Percentiles rank a stretch among this genome's conserved stretches.
These are phyloP conservation scores for Penicillium maclennaniae DNA, from an alignment of 495 filamentous ascomycete species.

Conservation along the genomic window DNA sequence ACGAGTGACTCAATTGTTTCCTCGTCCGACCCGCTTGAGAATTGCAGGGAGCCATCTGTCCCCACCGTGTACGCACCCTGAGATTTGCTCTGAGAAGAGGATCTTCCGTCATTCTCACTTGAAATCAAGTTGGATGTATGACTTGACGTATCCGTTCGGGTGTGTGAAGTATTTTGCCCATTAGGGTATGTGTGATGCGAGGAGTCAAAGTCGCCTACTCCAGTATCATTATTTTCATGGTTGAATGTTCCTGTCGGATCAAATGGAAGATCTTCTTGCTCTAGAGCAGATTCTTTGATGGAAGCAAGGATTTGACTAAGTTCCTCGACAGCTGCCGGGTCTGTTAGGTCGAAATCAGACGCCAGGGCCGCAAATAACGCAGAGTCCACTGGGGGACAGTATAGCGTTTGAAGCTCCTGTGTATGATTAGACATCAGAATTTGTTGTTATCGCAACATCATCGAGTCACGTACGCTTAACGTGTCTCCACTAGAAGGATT, in stretches of 20 bases:
- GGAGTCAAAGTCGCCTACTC: background rate
- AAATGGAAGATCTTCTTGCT: constrained; percentile 67
- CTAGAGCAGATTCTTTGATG: constrained; percentile 55
- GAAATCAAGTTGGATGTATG: constrained; percentile 28
- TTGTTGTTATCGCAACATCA: background rate
- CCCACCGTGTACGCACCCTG: constrained; percentile 29
- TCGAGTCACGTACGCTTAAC: background rate
- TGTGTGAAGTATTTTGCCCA: background rate
- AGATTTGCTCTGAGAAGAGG: constrained; percentile 1
- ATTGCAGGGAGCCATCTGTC: constrained; percentile 30
- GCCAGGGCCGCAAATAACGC: constrained; percentile 63
- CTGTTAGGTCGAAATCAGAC: constrained; percentile 58
- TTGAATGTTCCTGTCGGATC: constrained; percentile 65
- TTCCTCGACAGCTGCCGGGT: constrained; percentile 45
- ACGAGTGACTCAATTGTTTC: constrained; percentile 54
- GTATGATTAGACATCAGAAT: background rate
- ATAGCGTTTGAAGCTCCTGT: constrained; percentile 45
- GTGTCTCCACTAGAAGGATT: background rate
- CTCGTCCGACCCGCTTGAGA: constrained; percentile 50
- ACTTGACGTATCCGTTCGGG: constrained; percentile 43
- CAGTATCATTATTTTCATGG: constrained; percentile 18
- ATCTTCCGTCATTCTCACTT: background rate
- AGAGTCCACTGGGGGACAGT: constrained; percentile 61
- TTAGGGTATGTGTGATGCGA: background rate
- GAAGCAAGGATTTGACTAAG: constrained; percentile 52